A percentile compares a stretch with the other conserved stretches of the same genome.
Evolutionary conservation across 495 filamentous ascomycete genomes (phyloP).

Genomic region (Durotheca rogersii): DNA sequence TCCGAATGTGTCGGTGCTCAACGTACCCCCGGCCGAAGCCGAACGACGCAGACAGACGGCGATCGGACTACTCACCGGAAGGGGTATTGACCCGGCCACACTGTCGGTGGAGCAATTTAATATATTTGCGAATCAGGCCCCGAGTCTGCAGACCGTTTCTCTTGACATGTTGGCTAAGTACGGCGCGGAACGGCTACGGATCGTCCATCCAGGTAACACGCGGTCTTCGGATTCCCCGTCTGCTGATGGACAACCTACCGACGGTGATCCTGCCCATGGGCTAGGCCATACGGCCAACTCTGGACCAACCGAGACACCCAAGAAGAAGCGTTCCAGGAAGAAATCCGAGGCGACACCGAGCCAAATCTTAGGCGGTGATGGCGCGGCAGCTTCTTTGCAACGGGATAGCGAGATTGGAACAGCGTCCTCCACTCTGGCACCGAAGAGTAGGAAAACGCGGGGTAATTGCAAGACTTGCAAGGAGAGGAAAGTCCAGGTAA

Average conservation of each 20-base stretch:
- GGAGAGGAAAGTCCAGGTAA: slow-evolving; percentile 26
- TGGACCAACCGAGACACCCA: slow-evolving; percentile 17
- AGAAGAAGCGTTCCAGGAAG: slow-evolving; percentile 32
- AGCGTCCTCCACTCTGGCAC: slow-evolving; percentile 26
- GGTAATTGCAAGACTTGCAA: slow-evolving; percentile 45
- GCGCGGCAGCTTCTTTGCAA: slow-evolving; percentile 15
- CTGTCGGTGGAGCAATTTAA: slow-evolving; percentile 51
- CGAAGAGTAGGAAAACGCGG: slow-evolving; percentile 29
- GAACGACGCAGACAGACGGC: slow-evolving; percentile 44
- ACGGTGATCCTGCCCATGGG: slow-evolving; percentile 8
- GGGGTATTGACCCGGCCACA: slow-evolving; percentile 41
- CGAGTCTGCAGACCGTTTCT: slow-evolving; percentile 46
- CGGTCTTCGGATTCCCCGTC: slow-evolving; percentile 30
- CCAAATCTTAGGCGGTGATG: slow-evolving; percentile 16
- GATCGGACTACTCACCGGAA: slow-evolving; percentile 39
- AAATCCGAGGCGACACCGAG: slow-evolving; percentile 19
- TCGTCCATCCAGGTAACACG: slow-evolving; percentile 46
- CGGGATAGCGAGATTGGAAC: slow-evolving; percentile 29
- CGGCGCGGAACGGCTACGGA: slow-evolving; percentile 47
- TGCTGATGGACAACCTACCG: slow-evolving; percentile 3
- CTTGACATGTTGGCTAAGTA: slow-evolving; percentile 47
- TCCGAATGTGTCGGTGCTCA: slow-evolving; percentile 33
- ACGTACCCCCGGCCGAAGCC: slow-evolving; percentile 46
- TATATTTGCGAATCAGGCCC: slow-evolving; percentile 53
- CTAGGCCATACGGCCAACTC: slow-evolving; percentile 1